Conservation (phyloP, 139 green algal genomes). For the Micractinium conductrix region DNA sequence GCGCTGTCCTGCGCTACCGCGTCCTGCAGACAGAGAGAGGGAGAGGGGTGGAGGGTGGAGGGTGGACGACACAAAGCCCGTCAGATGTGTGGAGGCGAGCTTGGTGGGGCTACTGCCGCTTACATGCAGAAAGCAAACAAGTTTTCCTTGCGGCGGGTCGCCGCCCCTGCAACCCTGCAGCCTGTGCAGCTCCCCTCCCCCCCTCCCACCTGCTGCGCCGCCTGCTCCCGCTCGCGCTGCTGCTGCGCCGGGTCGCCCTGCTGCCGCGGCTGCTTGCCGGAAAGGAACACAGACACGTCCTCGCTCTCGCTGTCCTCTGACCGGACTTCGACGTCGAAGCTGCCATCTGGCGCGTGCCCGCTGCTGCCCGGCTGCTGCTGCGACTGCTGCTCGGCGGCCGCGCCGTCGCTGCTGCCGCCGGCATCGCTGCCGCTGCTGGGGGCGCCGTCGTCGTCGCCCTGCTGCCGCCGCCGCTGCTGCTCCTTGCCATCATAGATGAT, state of each 20-base stretch:
- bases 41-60: too few species aligned
- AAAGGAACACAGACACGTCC: slow-evolving; percentile 8
- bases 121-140: too few species aligned
- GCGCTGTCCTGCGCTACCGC: neutral
- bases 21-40: too few species aligned
- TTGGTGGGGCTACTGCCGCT: too few species aligned
- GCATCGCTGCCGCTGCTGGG: neutral
- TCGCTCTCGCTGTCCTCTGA: slow-evolving; percentile 20
- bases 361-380: neutral
- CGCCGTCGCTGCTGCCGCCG: neutral
- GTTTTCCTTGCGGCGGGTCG: too few species aligned
- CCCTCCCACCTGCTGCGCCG: neutral
- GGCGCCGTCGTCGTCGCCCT: too few species aligned
- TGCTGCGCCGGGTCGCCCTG: neutral
- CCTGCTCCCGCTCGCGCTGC: slow-evolving; percentile 17
- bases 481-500: slow-evolving; percentile 29
- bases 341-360: neutral
- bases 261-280: neutral
- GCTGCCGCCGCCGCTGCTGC: slow-evolving; percentile 1
- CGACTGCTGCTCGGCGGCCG: neutral
- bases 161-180: too few species aligned
- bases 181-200: too few species aligned
- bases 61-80: too few species aligned
- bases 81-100: too few species aligned
- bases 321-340: neutral